Percentiles rank a stretch among this genome's conserved stretches.
phyloP scores from a whole-genome alignment of 2,329 filamentous ascomycete genomes.

The Gaeumannomyces tritici region DNA sequence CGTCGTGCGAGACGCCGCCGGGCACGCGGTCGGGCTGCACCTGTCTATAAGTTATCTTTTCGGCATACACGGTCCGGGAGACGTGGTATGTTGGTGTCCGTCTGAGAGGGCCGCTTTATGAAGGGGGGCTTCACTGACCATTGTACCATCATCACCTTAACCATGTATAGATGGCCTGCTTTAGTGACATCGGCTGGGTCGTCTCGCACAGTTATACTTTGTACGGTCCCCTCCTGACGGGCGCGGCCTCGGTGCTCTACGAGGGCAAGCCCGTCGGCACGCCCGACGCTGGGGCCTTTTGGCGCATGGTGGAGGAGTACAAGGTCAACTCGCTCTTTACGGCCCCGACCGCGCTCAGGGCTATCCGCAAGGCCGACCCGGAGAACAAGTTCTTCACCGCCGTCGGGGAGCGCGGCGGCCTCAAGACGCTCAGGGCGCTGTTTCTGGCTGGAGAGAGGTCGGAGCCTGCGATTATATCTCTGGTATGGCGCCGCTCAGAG shows the following conservation, averaged over 20 bases:
- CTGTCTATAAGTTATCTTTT: constrained; percentile 78
- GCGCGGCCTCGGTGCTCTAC: constrained; percentile 78
- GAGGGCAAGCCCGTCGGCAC: constrained; percentile 93
- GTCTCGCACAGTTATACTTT: constrained; percentile 73
- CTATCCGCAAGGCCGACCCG: constrained; percentile 79
- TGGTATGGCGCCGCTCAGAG: too few relatives aligned
- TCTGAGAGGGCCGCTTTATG: too few relatives aligned
- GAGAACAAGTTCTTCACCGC: constrained; percentile 56
- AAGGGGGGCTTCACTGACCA: too few relatives aligned
- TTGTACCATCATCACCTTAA: too few relatives aligned
- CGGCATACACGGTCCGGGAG: constrained; percentile 70
- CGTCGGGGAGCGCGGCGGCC: constrained; percentile 56
- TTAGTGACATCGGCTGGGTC: constrained; percentile 80
- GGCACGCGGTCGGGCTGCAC: constrained; percentile 77
- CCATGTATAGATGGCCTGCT: constrained; percentile 21
- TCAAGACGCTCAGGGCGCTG: constrained; percentile 62
- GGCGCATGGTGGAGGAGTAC: constrained; percentile 78
- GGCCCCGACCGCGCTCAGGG: constrained; percentile 76
- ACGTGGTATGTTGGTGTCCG: constrained; percentile 48
- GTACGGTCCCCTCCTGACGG: constrained; percentile 77
- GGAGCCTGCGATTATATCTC: constrained; percentile 73
- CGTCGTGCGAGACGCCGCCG: constrained; percentile 71
- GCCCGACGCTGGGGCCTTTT: constrained; percentile 79
- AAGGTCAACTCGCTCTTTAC: constrained; percentile 78
- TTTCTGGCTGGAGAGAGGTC: constrained; percentile 87